Percentiles rank a stretch among this genome's conserved stretches.
phyloP scores from a whole-genome alignment of 768 basidiomycete species.

The Termitomyces sp. region DNA sequence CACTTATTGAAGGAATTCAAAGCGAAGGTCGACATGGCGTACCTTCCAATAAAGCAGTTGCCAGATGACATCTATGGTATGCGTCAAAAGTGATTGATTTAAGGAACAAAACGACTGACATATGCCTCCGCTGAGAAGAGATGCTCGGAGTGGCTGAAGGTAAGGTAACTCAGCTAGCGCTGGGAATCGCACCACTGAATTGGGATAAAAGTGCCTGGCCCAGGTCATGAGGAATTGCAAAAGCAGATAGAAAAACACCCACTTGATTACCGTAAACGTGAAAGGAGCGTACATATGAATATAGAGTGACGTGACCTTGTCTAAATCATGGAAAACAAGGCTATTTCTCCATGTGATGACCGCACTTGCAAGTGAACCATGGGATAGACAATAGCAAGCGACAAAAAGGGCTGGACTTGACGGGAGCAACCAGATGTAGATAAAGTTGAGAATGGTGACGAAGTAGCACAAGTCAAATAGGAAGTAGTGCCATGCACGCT shows the following conservation, averaged over 20 bases:
- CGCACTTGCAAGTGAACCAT: conserved; percentile 87
- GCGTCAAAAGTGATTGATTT: conserved; percentile 2
- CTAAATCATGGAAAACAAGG: conserved; percentile 94
- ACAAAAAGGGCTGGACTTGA: conserved; percentile 73
- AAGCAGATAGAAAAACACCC: conserved; percentile 19
- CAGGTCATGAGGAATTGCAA: background rate
- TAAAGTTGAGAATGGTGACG: conserved; percentile 83
- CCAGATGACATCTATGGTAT: conserved; percentile 77
- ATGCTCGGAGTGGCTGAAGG: conserved; percentile 63
- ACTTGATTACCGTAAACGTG: conserved; percentile 89
- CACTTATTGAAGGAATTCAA: background rate
- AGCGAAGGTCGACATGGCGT: conserved; percentile 1
- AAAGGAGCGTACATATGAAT: conserved; percentile 93
- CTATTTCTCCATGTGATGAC: conserved; percentile 99
- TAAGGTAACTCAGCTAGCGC: conserved; percentile 69
- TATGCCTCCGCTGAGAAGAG: conserved; percentile 76
- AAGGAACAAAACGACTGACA: conserved; percentile 48
- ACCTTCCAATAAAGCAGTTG: conserved; percentile 94
- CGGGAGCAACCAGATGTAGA: conserved; percentile 91
- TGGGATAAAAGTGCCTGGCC: conserved; percentile 83
- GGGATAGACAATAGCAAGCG: conserved; percentile 88
- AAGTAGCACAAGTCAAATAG: conserved; percentile 92
- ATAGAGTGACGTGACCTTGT: conserved; percentile 94
- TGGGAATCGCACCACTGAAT: conserved; percentile 78
- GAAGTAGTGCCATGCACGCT: conserved; percentile 92